Evolutionary conservation across 345 rosid genomes (phyloP).

Genomic region (Brassica incana): DNA sequence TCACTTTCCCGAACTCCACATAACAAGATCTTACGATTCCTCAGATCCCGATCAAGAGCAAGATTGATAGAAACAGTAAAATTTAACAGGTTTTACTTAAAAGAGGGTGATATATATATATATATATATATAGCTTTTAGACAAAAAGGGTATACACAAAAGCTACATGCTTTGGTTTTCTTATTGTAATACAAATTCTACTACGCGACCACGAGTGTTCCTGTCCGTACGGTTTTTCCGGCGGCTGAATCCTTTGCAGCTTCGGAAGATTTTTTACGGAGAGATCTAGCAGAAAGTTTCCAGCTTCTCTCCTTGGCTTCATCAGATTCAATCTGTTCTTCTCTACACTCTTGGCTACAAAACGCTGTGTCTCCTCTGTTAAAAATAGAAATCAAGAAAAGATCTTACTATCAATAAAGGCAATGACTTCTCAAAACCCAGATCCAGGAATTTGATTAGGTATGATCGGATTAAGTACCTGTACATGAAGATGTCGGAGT

Average conservation of each 20-base stretch:
- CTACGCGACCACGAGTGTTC: constrained; percentile 50
- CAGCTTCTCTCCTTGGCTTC: constrained; percentile 63
- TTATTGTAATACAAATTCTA: constrained; percentile 5
- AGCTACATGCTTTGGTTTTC: constrained; percentile 21
- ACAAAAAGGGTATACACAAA: constrained; percentile 16
- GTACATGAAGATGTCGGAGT: constrained; percentile 95
- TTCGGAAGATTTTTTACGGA: constrained; percentile 41
- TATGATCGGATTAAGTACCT: constrained; percentile 43
- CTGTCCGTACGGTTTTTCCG: constrained; percentile 54
- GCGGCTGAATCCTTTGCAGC: constrained; percentile 47
- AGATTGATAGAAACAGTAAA: constrained; percentile 33
- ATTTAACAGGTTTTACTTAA: not conserved
- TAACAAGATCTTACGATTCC: constrained; percentile 16
- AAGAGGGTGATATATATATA: not conserved
- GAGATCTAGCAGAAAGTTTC: constrained; percentile 56
- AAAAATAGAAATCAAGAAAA: not conserved
- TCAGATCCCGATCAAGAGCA: not conserved
- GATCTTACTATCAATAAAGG: not conserved
- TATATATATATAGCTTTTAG: not conserved
- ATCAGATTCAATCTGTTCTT: constrained; percentile 74
- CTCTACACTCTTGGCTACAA: constrained; percentile 87
- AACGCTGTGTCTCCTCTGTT: constrained; percentile 85
- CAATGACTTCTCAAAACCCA: not conserved
- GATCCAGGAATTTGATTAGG: not conserved
- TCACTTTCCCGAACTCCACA: constrained; percentile 12